A percentile compares a stretch with the other conserved stretches of the same genome.
phyloP scores from a whole-genome alignment of 768 basidiomycete species.

The Fibroporia radiculosa region DNA sequence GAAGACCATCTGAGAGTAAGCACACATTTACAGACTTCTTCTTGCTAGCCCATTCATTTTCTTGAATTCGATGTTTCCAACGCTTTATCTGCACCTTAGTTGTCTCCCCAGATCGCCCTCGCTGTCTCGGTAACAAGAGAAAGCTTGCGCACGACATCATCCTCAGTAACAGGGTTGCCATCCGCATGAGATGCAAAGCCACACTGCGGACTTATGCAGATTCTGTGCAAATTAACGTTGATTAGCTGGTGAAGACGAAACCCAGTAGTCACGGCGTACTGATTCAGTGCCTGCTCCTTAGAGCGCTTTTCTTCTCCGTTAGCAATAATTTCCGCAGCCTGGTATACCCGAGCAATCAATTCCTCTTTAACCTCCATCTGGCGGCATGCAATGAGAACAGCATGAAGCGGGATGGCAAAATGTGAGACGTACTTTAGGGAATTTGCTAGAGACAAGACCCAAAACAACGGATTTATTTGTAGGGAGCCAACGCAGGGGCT shows the following conservation, averaged over 20 bases:
- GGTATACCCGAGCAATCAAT: conserved; percentile 31
- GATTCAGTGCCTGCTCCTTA: conserved; percentile 33
- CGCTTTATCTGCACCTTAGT: too few species aligned
- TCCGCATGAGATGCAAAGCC: conserved; percentile 42
- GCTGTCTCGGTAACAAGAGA: conserved; percentile 29
- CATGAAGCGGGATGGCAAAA: background rate
- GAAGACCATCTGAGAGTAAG: too few species aligned
- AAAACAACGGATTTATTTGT: conserved; percentile 33
- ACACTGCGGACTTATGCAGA: conserved; percentile 43
- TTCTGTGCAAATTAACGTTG: conserved; percentile 19
- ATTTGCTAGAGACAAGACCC: conserved; percentile 37
- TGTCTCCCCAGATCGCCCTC: conserved; percentile 26
- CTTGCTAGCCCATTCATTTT: too few species aligned
- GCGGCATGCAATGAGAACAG: background rate
- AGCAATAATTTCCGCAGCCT: conserved; percentile 36
- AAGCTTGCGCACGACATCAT: conserved; percentile 31
- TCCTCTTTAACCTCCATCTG: conserved; percentile 35
- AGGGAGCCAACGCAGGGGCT: conserved; percentile 47
- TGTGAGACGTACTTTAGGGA: conserved; percentile 23
- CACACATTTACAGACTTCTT: too few species aligned
- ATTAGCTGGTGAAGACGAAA: too few species aligned
- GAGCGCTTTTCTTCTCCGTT: conserved; percentile 28
- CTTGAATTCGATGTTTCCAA: too few species aligned
- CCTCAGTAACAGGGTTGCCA: conserved; percentile 31
- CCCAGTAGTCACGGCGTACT: conserved; percentile 18